Evolutionary conservation across 1,139 yeast genomes (phyloP), one percentile per base, ranked within the genome.

Genomic region (Yamadazyma sp.): DNA sequence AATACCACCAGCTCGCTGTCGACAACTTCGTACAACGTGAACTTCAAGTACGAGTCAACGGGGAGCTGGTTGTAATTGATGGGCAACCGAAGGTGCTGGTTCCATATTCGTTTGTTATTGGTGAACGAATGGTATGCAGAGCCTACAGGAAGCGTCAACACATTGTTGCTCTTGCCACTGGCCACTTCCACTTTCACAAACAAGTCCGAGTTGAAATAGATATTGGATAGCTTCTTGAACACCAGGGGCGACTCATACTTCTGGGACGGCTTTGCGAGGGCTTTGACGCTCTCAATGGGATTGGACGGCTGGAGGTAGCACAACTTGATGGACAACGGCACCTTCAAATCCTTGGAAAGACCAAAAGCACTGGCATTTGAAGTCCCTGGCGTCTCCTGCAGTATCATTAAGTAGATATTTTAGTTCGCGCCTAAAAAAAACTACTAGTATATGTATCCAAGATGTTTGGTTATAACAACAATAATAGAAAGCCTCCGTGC

Each of bases 1-100:
- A 83, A 77, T 2, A 72, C 58, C 2, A 60, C 51, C 11, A 74
- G 69, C 14, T 66, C 60, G 2, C 78, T 71, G 6, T 83, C 81
- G 15, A 72, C 78, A 50, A 72, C 77, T 53, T 84, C 95, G 77
- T 79, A 84, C 10, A 84, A 54, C n/a, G 76, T 69, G 29, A 92
- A 69, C 42, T 76, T 75, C 23, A 91, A 58, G 48, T 73, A 77
- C 2, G 92, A 62, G 33, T 78, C 76, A 23, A 79, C 56, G 4
- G 88, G 81, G 14, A 92, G 59, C 51, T 88, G 94, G 41, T 77
- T 75, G 50, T 85, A 80, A 43, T 73, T 71, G 5, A 89, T 74
- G 0, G 97, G 92, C 36, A 92, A 60, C 35, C 77, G 72, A 23
- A 88, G 60, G 82, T 86, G 81, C 48, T 79, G 79, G 47, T 69